Conservation (phyloP, 495 filamentous ascomycete species). For the Annulohypoxylon moriforme region DNA sequence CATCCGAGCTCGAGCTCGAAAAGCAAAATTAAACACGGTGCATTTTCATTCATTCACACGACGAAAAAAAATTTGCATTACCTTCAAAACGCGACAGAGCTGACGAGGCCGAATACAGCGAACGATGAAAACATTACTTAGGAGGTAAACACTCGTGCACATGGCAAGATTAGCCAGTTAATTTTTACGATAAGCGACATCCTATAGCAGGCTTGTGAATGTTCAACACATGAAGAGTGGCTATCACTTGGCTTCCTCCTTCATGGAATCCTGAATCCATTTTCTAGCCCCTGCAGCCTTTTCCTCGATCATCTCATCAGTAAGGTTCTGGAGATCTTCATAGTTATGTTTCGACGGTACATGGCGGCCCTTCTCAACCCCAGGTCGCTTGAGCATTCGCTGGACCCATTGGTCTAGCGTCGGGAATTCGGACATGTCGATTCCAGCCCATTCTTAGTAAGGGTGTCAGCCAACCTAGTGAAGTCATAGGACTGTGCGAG, state of each 20-base stretch:
- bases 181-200: no score
- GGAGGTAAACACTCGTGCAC: no score
- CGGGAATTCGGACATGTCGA: constrained; percentile 83
- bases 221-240: neutral
- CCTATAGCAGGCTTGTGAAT: neutral
- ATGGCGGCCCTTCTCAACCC: constrained; percentile 79
- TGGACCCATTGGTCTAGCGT: constrained; percentile 73
- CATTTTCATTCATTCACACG: no score
- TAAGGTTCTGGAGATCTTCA: constrained; percentile 57
- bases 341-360: constrained; percentile 77
- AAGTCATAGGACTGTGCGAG: neutral
- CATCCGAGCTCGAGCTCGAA: no score
- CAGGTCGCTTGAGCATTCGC: constrained; percentile 71
- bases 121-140: no score
- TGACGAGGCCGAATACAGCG: no score
- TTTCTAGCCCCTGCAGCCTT: constrained; percentile 56
- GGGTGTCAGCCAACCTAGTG: neutral
- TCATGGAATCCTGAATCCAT: constrained; percentile 76
- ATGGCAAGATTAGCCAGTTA: no score
- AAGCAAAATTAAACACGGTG: no score
- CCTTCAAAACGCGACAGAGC: no score
- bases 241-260: constrained; percentile 59
- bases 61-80: no score
- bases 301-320: constrained; percentile 63
- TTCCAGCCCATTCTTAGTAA: constrained; percentile 71